Evolutionary conservation across 306 rosid species (phyloP), one percentile per base, ranked within the genome.

Genomic region (Rubus idaeus): DNA sequence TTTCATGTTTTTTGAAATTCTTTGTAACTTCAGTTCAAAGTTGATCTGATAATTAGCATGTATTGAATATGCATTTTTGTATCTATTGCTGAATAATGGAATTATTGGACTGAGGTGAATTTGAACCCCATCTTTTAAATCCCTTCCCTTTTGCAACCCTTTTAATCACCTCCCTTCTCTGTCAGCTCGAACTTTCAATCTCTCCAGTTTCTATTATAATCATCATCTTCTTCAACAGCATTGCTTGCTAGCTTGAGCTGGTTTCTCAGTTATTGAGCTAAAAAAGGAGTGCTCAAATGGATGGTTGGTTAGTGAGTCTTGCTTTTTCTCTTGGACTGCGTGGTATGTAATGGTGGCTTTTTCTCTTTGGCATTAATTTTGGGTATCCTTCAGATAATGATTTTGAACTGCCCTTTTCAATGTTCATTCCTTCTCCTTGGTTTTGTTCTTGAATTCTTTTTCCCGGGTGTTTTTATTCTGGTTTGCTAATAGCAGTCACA

Each of bases 361-460:
- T 62, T 46, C 77, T 67, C 55, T 41, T 13, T 55, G 57, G 75
- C 86, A 81, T 80, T 85, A 60, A 63, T 70, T 74, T 71, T 80
- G 83, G 78, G 82, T 74, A 75, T 84, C 80, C 68, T 61, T 37
- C 68, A 70, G 89, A 85, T 82, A 77, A 87, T 84, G 91, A 83
- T 85, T 85, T 88, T 51, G 26, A 1, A 75, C 90, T 88, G 53
- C 90, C 86, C 83, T 87, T 88, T 88, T 88, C 96, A 80, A 88
- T 84, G 93, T 88, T 90, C 84, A 90, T 90, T 90, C 96, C 84
- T 88, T 88, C 77, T 39, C 86, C 81, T 78, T 76, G 89, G 88
- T 81, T 88, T 69, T 84, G 89, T 90, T 87, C 93, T 79, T 84
- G 68, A 81, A 82, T 87, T 86, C 26, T 84, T 73, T 84, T 71